phyloP scores from a whole-genome alignment of 148 eudicot genomes.

The Tetragonia tetragonoides region DNA sequence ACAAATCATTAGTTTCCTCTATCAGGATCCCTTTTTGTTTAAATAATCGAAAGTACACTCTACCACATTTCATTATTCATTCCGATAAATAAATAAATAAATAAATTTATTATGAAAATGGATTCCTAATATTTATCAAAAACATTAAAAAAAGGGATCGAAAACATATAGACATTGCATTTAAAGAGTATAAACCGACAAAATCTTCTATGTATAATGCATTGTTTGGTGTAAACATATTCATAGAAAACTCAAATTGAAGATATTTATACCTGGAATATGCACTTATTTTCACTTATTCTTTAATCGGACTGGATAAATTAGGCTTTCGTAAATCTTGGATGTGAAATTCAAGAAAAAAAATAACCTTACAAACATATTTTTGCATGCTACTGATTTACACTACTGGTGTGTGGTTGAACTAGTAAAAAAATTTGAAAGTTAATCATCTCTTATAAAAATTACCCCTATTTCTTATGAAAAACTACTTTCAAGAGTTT shows the following conservation, averaged over 20 bases:
- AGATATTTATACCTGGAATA: no score
- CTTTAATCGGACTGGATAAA: neutral
- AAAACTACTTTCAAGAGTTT: constrained; percentile 10
- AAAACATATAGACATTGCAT: neutral
- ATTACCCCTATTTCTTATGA: neutral
- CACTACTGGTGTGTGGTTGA: neutral
- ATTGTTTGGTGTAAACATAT: no score
- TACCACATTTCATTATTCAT: neutral
- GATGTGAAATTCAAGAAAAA: no score
- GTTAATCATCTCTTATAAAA: neutral
- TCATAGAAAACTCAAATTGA: no score
- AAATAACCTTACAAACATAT: neutral
- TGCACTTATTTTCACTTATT: neutral
- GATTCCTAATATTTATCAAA: no score
- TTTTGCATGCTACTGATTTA: neutral
- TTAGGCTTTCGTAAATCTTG: no score
- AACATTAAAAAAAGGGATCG: neutral
- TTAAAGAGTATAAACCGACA: no score
- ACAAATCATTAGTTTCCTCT: constrained; percentile 32
- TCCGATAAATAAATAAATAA: neutral
- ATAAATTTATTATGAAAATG: no score
- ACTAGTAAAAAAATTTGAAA: neutral
- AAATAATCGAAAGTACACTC: neutral
- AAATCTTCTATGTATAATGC: no score
- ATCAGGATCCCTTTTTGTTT: constrained; percentile 17